A percentile compares a stretch with the other conserved stretches of the same genome.
Evolutionary conservation across 2,329 filamentous ascomycete species (phyloP).

Genomic region (Fusarium circinatum): DNA sequence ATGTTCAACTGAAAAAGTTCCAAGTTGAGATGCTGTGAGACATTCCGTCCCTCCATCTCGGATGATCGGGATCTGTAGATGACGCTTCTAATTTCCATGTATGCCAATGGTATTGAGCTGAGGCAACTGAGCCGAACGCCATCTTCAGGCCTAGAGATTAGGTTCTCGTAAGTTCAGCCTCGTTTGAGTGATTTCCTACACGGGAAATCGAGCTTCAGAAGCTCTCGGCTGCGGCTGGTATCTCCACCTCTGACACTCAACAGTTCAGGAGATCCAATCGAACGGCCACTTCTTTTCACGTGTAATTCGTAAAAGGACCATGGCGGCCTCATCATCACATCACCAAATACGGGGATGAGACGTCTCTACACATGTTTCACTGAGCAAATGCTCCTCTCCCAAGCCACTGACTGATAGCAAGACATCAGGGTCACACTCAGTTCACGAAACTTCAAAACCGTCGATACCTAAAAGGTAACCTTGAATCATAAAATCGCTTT

Average conservation of each 20-base stretch:
- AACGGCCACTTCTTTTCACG: neutral
- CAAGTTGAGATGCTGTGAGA: slow-evolving; percentile 3
- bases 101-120: slow-evolving; percentile 1
- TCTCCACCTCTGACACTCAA: neutral
- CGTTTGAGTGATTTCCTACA: neutral
- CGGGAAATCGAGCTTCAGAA: neutral
- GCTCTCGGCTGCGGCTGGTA: neutral
- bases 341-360: neutral
- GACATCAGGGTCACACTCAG: neutral
- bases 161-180: neutral
- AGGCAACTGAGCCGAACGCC: neutral
- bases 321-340: neutral
- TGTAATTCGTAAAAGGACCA: neutral
- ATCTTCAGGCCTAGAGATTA: neutral
- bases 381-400: neutral
- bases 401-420: neutral
- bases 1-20: neutral
- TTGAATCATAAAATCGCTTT: slow-evolving; percentile 1
- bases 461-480: slow-evolving; percentile 1
- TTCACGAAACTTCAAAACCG: neutral
- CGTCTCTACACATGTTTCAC: neutral
- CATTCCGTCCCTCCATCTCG: slow-evolving; percentile 23
- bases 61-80: slow-evolving; percentile 5
- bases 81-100: neutral
- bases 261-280: neutral